These are phyloP conservation scores for Starmerella khaoyaiensis DNA, from an alignment of 805 yeast species.

Conservation along the genomic window DNA sequence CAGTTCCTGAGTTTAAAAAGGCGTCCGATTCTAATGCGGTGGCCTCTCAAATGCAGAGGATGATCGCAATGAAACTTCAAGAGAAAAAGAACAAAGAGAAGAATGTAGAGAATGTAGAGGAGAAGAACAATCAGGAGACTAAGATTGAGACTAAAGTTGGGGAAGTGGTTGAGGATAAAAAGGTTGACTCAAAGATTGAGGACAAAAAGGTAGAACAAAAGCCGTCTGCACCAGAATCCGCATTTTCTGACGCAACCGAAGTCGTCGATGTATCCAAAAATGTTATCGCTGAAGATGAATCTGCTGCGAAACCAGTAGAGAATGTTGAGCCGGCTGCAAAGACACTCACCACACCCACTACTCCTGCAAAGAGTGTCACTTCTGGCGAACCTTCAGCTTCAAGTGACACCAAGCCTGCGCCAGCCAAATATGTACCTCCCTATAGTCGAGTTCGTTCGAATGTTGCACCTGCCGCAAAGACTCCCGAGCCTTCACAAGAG, in stretches of 20 bases:
- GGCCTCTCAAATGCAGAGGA: slow-evolving; percentile 13
- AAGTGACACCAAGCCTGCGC: slow-evolving; percentile 17
- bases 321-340: too few species aligned
- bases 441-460: too few species aligned
- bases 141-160: slow-evolving; percentile 4
- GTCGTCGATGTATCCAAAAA: too few species aligned
- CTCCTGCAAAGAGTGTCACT: too few species aligned
- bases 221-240: slow-evolving; percentile 2
- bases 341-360: too few species aligned
- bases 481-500: too few species aligned
- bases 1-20: slow-evolving; percentile 7
- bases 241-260: too few species aligned
- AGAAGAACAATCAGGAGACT: slow-evolving; percentile 6
- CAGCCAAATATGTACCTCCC: too few species aligned
- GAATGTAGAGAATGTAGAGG: slow-evolving; percentile 8
- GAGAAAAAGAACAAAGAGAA: not conserved
- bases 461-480: too few species aligned
- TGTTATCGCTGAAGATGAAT: too few species aligned
- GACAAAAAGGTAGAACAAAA: slow-evolving; percentile 15
- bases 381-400: slow-evolving; percentile 11
- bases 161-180: not conserved
- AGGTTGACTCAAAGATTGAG: slow-evolving; percentile 17
- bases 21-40: slow-evolving; percentile 9
- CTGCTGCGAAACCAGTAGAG: too few species aligned
- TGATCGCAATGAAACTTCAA: slow-evolving; percentile 9